Base-by-base conservation (phyloP, 805 yeast species). In the Candida easanensis region DNA sequence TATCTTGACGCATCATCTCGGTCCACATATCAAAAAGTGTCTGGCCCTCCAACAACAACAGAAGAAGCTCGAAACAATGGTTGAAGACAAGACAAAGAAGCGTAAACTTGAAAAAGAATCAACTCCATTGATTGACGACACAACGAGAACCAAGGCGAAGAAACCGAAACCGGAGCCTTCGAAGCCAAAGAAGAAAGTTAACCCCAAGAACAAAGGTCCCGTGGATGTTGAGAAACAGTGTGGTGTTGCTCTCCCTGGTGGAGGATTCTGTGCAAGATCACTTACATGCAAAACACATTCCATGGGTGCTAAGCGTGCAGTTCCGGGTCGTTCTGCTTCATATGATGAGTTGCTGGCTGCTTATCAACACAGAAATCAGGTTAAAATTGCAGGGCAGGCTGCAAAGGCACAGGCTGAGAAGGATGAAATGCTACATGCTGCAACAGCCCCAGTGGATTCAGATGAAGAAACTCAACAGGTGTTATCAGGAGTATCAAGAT, bases 271-370 rank as follows among this genome's bases (percentile, higher is more conserved):
- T 71, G 97, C 97, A 4, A 75, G 99, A 39, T 89, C 97, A 0
- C 71, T 93, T 47, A 93, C 99, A 0, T 93, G 99, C 73, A 93
- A 93, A 61, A 89, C 97, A 0, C 99, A 93, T 65, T 88, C 98
- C 1, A 90, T 93, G 97, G 97, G 97, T 26, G 96, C 97, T 21
- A 93, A 93, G 58, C 77, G 99, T 54, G 90, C 96, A 1, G 99
- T 93, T 17, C 81, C 79, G 15, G 99, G 99, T 10, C 76, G 99
- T 55, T 82, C 95, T 27, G 90, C 93, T 7, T 89, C 97, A 0
- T 93, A 89, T 65, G 99, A 93, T 62, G 81, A 80, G 22, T 69
- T 93, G 41, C 70, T 93, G 43, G 88, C 90, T 17, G 90, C 88
- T 15, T 90, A 91, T 60, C 99, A 93, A 67, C 82, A 89, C 55